Evolutionary conservation across 176 grass and related monocot genomes (phyloP), one percentile per base, ranked within the genome.

Genomic region (Melocanna baccifera): DNA sequence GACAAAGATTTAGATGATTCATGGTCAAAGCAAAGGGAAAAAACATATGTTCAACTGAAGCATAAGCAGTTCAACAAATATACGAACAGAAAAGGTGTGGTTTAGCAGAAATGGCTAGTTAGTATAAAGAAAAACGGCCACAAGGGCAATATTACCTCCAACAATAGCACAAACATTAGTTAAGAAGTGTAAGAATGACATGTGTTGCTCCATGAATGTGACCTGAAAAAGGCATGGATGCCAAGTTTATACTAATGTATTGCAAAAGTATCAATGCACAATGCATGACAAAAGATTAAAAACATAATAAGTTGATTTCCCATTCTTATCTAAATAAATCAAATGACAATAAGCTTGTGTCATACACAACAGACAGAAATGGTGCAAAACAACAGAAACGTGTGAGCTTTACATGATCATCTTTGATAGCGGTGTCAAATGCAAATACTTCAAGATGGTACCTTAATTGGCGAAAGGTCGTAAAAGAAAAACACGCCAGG

Each of bases 91-190:
- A 87, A 64, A 73, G 15, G 16, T 1, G 5, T n/a, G 40, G 59
- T 57, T 67, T 57, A 72, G 67, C 28, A 57, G 14, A 66, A 15
- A 50, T 67, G 14, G 13, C 13, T 71, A 64, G 16, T 62, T 51
- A 80, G 46, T 71, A 66, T 64, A 50, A 36, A 53, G 19, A 34
- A 69, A 76, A 72, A 92, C 25, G 67, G 47, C 42, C 12, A 55
- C 4, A 45, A 26, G 58, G 47, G 72, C 69, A 89, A 81, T 71
- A 56, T 80, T 99, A 99, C 96, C 96, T 96, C 96, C 96, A 88
- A 99, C 93, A 73, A 99, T 99, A 57, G 96, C 96, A 7, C 96
- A 99, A 67, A 99, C 93, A 94, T 99, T 99, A 75, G 96, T 99
- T 81, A 99, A 85, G 81, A 99, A 94, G 82, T 96, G 96, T 43